Evolutionary conservation across 495 filamentous ascomycete species (phyloP).

Genomic region (Penicillium turbatum): DNA sequence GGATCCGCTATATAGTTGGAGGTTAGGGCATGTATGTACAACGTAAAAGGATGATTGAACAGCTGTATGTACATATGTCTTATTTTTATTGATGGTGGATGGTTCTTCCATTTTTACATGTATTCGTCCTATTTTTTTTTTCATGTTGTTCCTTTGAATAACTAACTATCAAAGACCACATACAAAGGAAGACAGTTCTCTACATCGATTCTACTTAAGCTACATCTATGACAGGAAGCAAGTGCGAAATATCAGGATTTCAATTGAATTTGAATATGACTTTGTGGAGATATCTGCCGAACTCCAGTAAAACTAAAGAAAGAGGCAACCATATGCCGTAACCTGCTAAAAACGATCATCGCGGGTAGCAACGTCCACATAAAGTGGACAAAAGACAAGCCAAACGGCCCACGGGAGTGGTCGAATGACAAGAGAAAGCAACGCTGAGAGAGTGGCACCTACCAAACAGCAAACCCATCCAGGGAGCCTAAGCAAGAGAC

Average conservation of each 20-base stretch:
- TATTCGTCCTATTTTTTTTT: too few relatives aligned
- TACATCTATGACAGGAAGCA: too few relatives aligned
- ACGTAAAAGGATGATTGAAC: too few relatives aligned
- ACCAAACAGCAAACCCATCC: slow-evolving; percentile 41
- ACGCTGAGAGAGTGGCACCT: slow-evolving; percentile 36
- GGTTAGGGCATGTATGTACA: not conserved
- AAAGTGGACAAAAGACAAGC: too few relatives aligned
- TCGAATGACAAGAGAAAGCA: slow-evolving; percentile 13
- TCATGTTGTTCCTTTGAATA: too few relatives aligned
- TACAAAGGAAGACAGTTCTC: too few relatives aligned
- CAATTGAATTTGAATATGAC: not conserved
- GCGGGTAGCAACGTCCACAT: slow-evolving; percentile 8
- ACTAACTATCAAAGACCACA: too few relatives aligned
- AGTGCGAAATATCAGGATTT: not conserved
- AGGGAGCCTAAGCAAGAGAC: slow-evolving; percentile 22
- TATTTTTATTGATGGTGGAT: too few relatives aligned
- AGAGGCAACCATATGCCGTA: not conserved
- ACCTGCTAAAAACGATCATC: slow-evolving; percentile 14
- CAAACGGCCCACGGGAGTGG: too few relatives aligned
- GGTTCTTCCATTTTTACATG: too few relatives aligned
- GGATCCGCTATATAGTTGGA: not conserved
- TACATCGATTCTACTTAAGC: too few relatives aligned
- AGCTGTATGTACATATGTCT: too few relatives aligned
- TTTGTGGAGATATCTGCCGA: not conserved
- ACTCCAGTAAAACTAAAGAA: not conserved